Conservation (phyloP, 2,329 filamentous ascomycete species). For the Colletotrichum sp. region DNA sequence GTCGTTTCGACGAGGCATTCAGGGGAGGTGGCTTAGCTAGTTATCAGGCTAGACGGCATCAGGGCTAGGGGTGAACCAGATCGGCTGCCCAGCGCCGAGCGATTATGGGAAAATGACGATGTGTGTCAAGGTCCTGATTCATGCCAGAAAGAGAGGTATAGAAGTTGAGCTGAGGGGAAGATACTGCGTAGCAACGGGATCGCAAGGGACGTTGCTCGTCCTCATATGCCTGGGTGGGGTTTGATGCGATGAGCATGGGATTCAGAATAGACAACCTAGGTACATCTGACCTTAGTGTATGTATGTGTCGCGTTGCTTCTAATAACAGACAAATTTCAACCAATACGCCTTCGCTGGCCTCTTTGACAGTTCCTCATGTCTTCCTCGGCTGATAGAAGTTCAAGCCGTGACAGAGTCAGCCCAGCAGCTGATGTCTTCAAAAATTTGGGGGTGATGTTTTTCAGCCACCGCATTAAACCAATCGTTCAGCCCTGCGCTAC, state of each 20-base stretch:
- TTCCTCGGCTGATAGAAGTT: background rate
- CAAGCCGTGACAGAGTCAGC: background rate
- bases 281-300: background rate
- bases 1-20: background rate
- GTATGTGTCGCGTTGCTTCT: background rate
- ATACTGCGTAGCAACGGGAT: background rate
- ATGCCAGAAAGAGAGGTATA: background rate
- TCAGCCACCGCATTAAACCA: background rate
- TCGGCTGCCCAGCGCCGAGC: background rate
- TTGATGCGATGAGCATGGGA: background rate
- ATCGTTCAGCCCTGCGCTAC: conserved; percentile 2
- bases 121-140: background rate
- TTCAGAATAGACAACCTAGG: fast-evolving
- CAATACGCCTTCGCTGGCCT: background rate
- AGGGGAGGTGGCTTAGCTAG: background rate
- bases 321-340: background rate
- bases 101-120: background rate
- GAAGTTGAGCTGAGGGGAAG: background rate
- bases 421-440: background rate
- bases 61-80: background rate
- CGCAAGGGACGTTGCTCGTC: background rate
- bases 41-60: background rate
- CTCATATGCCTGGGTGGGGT: background rate
- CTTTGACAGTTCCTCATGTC: background rate
- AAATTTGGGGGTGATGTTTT: background rate